Evolutionary conservation across 1,139 yeast genomes (phyloP).

Genomic region (Chernovozyma aurita): DNA sequence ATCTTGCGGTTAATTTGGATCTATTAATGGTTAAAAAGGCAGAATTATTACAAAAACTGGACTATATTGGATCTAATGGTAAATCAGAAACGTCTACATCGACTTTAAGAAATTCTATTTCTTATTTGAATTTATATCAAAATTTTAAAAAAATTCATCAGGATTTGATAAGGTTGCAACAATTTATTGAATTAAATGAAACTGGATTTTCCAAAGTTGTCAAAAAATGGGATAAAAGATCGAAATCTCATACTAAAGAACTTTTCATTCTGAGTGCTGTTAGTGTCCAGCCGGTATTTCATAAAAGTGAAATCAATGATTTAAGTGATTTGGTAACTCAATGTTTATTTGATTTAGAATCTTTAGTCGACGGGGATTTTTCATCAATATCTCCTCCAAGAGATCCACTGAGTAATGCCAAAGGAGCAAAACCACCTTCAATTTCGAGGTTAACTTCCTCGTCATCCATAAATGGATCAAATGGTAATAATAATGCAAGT

Average conservation of each 20-base stretch:
- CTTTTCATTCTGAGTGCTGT: conserved; percentile 88
- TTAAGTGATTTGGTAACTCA: conserved; percentile 79
- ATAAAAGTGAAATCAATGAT: conserved; percentile 79
- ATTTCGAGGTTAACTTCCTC: background rate
- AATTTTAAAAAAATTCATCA: conserved; percentile 87
- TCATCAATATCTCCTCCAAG: conserved; percentile 1
- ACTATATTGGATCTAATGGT: conserved; percentile 17
- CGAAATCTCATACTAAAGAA: conserved; percentile 92
- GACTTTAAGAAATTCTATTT: conserved; percentile 39
- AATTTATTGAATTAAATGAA: conserved; percentile 88
- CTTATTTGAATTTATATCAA: conserved; percentile 60
- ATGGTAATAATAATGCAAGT: background rate
- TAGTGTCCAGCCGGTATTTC: conserved; percentile 94
- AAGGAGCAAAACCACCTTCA: background rate
- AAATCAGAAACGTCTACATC: conserved; percentile 19
- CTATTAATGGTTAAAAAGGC: conserved; percentile 68
- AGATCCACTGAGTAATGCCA: background rate
- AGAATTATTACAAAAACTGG: conserved; percentile 44
- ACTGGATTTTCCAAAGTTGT: conserved; percentile 93
- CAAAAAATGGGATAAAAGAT: conserved; percentile 96
- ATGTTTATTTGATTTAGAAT: conserved; percentile 77
- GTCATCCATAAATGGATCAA: background rate
- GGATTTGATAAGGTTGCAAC: conserved; percentile 83
- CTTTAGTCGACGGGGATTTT: conserved; percentile 76
- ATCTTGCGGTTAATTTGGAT: conserved; percentile 72